Evolutionary conservation across 2,329 filamentous ascomycete genomes (phyloP).

Genomic region (Trichoderma lentiforme): DNA sequence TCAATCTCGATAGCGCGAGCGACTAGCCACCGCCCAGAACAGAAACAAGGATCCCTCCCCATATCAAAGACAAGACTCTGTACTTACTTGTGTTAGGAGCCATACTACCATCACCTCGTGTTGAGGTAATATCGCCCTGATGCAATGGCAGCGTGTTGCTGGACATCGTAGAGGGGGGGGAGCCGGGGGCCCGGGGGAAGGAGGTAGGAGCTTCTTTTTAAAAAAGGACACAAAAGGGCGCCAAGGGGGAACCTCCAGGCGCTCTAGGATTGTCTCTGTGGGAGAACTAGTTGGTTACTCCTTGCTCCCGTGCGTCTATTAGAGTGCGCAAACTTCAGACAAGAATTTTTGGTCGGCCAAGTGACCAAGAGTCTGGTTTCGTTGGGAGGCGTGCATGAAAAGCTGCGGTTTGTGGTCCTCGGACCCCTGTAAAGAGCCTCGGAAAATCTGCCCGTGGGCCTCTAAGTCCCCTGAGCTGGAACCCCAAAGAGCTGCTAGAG

Average conservation of each 20-base stretch:
- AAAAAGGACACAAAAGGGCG: background rate
- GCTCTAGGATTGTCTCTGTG: conserved; percentile 5
- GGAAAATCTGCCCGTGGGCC: conserved; percentile 18
- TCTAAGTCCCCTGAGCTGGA: conserved; percentile 18
- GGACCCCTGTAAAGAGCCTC: conserved; percentile 18
- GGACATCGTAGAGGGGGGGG: conserved; percentile 27
- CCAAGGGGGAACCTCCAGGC: background rate
- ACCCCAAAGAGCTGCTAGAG: conserved; percentile 2
- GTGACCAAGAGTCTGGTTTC: conserved; percentile 18
- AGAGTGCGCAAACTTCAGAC: conserved; percentile 18
- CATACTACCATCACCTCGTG: conserved; percentile 31
- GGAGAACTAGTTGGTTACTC: conserved; percentile 15
- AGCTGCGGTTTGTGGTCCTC: conserved; percentile 7
- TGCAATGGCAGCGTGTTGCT: conserved; percentile 34
- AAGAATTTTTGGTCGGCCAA: conserved; percentile 7
- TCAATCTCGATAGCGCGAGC: background rate
- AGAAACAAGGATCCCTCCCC: background rate
- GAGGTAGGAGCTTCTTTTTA: conserved; percentile 13
- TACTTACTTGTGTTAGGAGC: conserved; percentile 34
- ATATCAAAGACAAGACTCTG: background rate
- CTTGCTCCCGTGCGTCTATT: conserved; percentile 13
- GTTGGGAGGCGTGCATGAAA: conserved; percentile 20
- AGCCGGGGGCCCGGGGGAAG: background rate
- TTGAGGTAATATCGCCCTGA: conserved; percentile 27
- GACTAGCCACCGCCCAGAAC: background rate